These are phyloP conservation scores for Xylaria grammica DNA, from an alignment of 495 filamentous ascomycete genomes.

Conservation along the genomic window DNA sequence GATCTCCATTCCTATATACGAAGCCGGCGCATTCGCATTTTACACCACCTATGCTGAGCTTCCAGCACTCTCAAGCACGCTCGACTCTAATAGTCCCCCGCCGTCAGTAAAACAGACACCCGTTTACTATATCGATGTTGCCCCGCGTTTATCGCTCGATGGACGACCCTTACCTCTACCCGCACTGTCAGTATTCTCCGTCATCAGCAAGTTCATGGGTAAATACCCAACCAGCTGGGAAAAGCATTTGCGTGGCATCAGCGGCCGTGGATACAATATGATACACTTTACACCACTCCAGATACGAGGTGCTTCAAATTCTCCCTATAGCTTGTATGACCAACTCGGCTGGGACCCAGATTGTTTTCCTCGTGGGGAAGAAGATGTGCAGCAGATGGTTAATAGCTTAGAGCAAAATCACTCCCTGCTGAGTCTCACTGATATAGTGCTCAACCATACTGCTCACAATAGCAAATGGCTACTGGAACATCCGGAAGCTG, in stretches of 20 bases:
- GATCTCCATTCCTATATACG: constrained; percentile 82
- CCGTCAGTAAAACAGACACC: constrained; percentile 69
- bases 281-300: constrained; percentile 97
- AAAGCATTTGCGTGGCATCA: constrained; percentile 82
- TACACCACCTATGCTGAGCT: constrained; percentile 92
- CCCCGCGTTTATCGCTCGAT: constrained; percentile 76
- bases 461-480: constrained; percentile 96
- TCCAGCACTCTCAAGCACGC: constrained; percentile 70
- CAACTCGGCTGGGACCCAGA: constrained; percentile 84
- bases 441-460: constrained; percentile 98
- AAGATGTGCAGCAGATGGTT: constrained; percentile 78
- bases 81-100: constrained; percentile 38
- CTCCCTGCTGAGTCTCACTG: constrained; percentile 85
- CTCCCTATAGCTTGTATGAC: constrained; percentile 95
- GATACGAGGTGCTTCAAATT: constrained; percentile 86
- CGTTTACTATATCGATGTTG: constrained; percentile 90
- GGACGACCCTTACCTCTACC: constrained; percentile 74
- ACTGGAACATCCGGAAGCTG: constrained; percentile 90
- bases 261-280: constrained; percentile 94
- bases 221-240: constrained; percentile 88
- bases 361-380: constrained; percentile 84
- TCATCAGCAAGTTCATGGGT: constrained; percentile 98
- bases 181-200: constrained; percentile 89
- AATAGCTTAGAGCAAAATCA: constrained; percentile 83
- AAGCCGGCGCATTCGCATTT: constrained; percentile 92